These are phyloP conservation scores for Lactifluus volemus DNA, from an alignment of 768 basidiomycete species.

Conservation along the genomic window DNA sequence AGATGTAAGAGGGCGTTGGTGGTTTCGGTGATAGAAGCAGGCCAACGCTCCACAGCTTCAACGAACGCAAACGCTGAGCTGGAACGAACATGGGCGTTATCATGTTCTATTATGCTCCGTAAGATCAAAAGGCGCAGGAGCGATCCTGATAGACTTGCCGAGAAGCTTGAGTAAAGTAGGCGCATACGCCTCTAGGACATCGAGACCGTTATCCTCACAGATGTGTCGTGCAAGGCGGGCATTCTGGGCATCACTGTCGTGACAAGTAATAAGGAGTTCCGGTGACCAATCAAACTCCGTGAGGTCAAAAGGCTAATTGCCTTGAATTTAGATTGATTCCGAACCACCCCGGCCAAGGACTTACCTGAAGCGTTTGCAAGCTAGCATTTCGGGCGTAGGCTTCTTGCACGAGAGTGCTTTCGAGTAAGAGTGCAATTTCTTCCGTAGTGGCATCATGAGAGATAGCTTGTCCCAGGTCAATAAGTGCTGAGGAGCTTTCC, in stretches of 20 bases:
- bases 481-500: constrained; percentile 70
- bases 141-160: constrained; percentile 37
- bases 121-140: neutral
- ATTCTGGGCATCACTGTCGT: constrained; percentile 89
- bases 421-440: constrained; percentile 60
- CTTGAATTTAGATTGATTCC: neutral
- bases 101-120: constrained; percentile 48
- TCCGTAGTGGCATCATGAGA: constrained; percentile 48
- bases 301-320: constrained; percentile 74
- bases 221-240: constrained; percentile 66
- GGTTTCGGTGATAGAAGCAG: constrained; percentile 41
- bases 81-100: constrained; percentile 70
- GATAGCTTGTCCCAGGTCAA: constrained; percentile 77
- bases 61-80: constrained; percentile 66
- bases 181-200: constrained; percentile 65
- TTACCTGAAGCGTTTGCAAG: constrained; percentile 83
- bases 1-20: constrained; percentile 52
- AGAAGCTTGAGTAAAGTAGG: constrained; percentile 53
- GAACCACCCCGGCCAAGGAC: neutral
- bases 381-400: constrained; percentile 81
- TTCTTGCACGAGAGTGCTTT: constrained; percentile 76
- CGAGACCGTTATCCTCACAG: constrained; percentile 96
- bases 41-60: constrained; percentile 67
- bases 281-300: constrained; percentile 93
- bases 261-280: constrained; percentile 78